phyloP scores from a whole-genome alignment of 225 moss, liverwort and hornwort genomes.

The Sphagnum contortum region DNA sequence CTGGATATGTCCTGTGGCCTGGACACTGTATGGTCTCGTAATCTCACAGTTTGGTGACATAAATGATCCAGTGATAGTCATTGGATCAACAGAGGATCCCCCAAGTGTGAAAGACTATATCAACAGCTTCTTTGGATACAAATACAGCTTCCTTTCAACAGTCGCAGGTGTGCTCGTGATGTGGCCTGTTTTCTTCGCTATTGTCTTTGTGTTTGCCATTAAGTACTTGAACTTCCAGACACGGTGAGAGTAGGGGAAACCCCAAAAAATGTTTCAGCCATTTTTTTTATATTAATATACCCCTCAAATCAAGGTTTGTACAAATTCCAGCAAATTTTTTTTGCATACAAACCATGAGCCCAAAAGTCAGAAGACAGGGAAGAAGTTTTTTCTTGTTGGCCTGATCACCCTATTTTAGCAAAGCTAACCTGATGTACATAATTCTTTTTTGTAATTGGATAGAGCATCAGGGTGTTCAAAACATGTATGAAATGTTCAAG shows the following conservation, averaged over 20 bases:
- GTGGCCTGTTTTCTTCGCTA: slow-evolving; percentile 23
- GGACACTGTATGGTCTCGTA: slow-evolving; percentile 30
- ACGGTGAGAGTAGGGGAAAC: slow-evolving; percentile 5
- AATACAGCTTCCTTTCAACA: slow-evolving; percentile 23
- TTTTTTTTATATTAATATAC: too few relatives aligned
- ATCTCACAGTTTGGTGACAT: slow-evolving; percentile 40
- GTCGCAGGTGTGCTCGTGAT: slow-evolving; percentile 13
- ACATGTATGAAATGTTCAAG: too few relatives aligned
- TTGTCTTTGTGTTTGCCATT: slow-evolving; percentile 24
- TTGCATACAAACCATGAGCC: too few relatives aligned
- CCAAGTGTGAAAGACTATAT: slow-evolving; percentile 12
- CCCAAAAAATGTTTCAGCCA: too few relatives aligned
- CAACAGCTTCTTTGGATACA: slow-evolving; percentile 15
- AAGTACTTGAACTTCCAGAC: slow-evolving; percentile 34
- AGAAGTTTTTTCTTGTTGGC: too few relatives aligned
- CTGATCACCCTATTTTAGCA: too few relatives aligned
- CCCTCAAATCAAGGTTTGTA: too few relatives aligned
- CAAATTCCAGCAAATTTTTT: too few relatives aligned
- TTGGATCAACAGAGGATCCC: background rate
- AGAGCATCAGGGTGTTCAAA: too few relatives aligned
- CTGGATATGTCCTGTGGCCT: slow-evolving; percentile 34
- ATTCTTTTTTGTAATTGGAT: too few relatives aligned
- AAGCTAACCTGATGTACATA: too few relatives aligned
- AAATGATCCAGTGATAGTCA: background rate
- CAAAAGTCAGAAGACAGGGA: too few relatives aligned